Percentiles rank a stretch among this genome's conserved stretches.
Conservation (phyloP, 768 basidiomycete species). For the Leccinellum albellum region DNA sequence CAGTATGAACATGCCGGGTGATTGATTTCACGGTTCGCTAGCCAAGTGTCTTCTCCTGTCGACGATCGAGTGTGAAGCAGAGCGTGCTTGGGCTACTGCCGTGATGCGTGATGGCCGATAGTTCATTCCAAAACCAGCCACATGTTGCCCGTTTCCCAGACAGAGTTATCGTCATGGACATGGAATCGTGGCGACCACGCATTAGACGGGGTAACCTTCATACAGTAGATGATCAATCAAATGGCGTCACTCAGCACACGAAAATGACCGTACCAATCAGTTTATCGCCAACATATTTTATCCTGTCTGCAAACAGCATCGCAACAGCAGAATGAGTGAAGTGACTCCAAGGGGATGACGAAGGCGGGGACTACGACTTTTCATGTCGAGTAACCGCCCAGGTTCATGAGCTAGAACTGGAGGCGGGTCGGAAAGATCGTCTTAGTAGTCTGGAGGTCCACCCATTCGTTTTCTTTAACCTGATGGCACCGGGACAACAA, state of each 20-base stretch:
- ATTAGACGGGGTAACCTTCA: too few relatives aligned
- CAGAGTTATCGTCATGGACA: too few relatives aligned
- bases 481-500: too few relatives aligned
- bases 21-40: neutral
- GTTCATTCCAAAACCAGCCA: too few relatives aligned
- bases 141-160: too few relatives aligned
- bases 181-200: too few relatives aligned
- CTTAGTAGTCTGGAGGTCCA: too few relatives aligned
- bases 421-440: too few relatives aligned
- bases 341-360: neutral
- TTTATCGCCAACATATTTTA: neutral
- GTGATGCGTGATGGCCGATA: neutral
- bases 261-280: neutral
- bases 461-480: too few relatives aligned
- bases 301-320: neutral
- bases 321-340: neutral
- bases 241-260: neutral
- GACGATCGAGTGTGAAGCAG: neutral
- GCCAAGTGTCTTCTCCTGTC: neutral
- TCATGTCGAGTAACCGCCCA: neutral
- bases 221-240: too few relatives aligned
- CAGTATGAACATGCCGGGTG: too few relatives aligned
- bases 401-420: too few relatives aligned
- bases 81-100: neutral
- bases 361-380: neutral